phyloP scores from a whole-genome alignment of 306 rosid species.

The Dalbergia oliveri region DNA sequence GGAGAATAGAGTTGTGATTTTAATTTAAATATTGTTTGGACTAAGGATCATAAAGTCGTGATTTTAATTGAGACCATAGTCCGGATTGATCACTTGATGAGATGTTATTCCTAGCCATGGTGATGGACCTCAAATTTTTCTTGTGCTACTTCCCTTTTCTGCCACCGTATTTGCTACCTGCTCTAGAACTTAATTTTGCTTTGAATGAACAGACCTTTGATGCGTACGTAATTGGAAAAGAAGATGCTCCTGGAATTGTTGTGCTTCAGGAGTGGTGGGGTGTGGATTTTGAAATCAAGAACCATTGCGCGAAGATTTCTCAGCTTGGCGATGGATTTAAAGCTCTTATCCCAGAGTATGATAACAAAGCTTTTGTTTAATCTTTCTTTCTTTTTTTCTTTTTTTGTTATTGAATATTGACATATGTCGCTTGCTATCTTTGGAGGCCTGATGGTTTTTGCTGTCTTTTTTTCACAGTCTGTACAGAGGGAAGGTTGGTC shows the following conservation, averaged over 20 bases:
- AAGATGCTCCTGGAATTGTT: conserved; percentile 89
- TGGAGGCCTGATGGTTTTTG: conserved; percentile 23
- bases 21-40: no score
- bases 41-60: neutral
- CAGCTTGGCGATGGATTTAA: conserved; percentile 78
- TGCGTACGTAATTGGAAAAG: conserved; percentile 85
- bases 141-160: neutral
- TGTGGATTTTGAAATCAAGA: conserved; percentile 82
- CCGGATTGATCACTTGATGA: neutral
- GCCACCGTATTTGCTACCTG: neutral
- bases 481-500: conserved; percentile 84
- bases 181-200: neutral
- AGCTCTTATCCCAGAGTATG: conserved; percentile 96
- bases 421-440: conserved; percentile 14
- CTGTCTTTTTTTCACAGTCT: conserved; percentile 47
- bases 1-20: conserved; percentile 9
- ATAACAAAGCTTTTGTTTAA: neutral
- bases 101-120: conserved; percentile 12
- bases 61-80: neutral
- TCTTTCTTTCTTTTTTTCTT: neutral
- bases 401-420: neutral
- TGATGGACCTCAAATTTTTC: conserved; percentile 18
- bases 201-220: conserved; percentile 69
- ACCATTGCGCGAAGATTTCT: conserved; percentile 83
- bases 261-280: conserved; percentile 98